Conservation (phyloP, 1,139 yeast species). For the Kodamaea suecica region DNA sequence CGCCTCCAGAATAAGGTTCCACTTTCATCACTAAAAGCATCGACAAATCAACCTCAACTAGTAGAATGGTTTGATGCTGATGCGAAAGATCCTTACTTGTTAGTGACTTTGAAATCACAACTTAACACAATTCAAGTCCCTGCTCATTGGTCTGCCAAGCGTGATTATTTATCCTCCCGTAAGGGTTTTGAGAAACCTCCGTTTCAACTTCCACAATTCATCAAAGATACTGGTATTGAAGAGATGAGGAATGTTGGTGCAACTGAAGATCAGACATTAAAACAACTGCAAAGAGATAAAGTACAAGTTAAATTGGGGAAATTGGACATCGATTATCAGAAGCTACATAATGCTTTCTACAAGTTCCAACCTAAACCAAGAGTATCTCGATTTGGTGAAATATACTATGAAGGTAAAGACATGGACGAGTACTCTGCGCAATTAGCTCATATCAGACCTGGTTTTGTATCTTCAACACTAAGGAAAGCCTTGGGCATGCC, state of each 20-base stretch:
- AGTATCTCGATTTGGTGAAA: slow-evolving; percentile 66
- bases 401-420: slow-evolving; percentile 78
- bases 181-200: slow-evolving; percentile 71
- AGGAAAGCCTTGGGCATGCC: slow-evolving; percentile 69
- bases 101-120: slow-evolving; percentile 60
- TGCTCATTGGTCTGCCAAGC: slow-evolving; percentile 74
- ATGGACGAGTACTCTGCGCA: slow-evolving; percentile 43
- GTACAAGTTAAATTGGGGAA: slow-evolving; percentile 90
- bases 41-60: slow-evolving; percentile 60
- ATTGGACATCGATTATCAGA: slow-evolving; percentile 82
- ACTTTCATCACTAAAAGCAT: slow-evolving; percentile 63
- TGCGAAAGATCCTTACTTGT: slow-evolving; percentile 71
- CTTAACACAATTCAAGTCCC: slow-evolving; percentile 79
- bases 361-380: slow-evolving; percentile 74
- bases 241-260: slow-evolving; percentile 63
- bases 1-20: slow-evolving; percentile 53
- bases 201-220: slow-evolving; percentile 74
- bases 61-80: slow-evolving; percentile 89
- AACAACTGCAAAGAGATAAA: slow-evolving; percentile 75
- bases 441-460: slow-evolving; percentile 55
- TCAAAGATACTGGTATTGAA: slow-evolving; percentile 80
- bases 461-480: slow-evolving; percentile 57
- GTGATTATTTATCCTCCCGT: slow-evolving; percentile 73
- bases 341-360: slow-evolving; percentile 83
- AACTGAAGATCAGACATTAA: slow-evolving; percentile 50